Evolutionary conservation across 2,329 filamentous ascomycete species (phyloP), one percentile per base, ranked within the genome.

Genomic region (Hyphodiscus sp.): DNA sequence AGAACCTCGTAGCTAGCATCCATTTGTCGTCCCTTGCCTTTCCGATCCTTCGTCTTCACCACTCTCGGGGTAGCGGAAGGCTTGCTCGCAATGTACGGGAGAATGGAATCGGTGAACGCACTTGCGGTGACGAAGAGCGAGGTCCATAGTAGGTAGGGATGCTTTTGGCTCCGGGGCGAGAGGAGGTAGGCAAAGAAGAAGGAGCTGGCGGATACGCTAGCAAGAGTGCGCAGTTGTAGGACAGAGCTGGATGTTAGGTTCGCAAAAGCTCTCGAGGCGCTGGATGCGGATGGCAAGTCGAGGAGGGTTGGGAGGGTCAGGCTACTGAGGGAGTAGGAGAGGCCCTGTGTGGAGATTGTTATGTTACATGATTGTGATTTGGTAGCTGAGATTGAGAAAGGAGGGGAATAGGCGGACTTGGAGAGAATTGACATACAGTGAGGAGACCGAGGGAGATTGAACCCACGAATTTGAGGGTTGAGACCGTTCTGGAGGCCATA

Each of bases 141-240:
- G 15, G 89, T 90, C 83, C 94, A 96, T 55, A 96, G 72, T 23
- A 96, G 83, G 69, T 96, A 97, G 0, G 92, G 92, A 69, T 97
- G 92, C 67, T 87, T 84, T 62, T 81, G 78, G 52, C 83, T 80
- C 23, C 82, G 78, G 0, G 91, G 87, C 2, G 91, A 92, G 60
- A 95, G 75, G 45, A 79, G 70, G 71, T 86, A 96, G 58, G 91
- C 89, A 60, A 92, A 79, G 62, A 89, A 74, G 65, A 96, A 84
- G 29, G 88, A 83, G 50, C 81, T 74, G 51, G 83, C 80, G 50
- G 89, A 84, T 62, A 95, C 71, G 60, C 81, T 76, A 48, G 86
- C 81, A 49, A 95, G 80, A 30, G 79, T 72, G 52, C 85, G 77
- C 56, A 89, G 76, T 63, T 90, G 87, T 45, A 78, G 77, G 52